phyloP scores from a whole-genome alignment of 495 filamentous ascomycete genomes.

The Podospora australis region DNA sequence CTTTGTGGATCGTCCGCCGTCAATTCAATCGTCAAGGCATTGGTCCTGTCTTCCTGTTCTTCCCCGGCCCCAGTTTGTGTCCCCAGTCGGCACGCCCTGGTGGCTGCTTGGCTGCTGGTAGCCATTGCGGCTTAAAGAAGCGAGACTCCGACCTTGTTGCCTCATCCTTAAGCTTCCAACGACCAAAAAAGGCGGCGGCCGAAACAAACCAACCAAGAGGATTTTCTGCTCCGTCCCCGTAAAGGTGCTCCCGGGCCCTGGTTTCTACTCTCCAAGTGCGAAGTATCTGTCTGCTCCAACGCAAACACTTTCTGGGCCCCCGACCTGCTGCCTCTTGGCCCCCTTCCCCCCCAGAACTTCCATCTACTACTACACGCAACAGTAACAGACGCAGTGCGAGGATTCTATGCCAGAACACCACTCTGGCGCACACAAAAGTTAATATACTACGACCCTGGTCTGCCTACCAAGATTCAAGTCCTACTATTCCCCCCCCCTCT shows the following conservation, averaged over 20 bases:
- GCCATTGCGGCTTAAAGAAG: slow-evolving; percentile 9
- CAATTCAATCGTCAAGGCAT: neutral
- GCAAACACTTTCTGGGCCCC: too few species aligned
- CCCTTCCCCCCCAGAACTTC: too few species aligned
- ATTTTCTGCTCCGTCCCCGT: neutral
- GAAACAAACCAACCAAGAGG: too few species aligned
- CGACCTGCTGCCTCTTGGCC: too few species aligned
- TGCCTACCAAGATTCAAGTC: neutral
- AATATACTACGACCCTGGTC: neutral
- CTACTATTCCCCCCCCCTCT: slow-evolving; percentile 1
- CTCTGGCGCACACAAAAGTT: neutral
- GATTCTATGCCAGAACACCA: too few species aligned
- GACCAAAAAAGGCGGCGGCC: too few species aligned
- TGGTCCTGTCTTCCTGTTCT: neutral
- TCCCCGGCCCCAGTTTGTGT: neutral
- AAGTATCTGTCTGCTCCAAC: too few species aligned
- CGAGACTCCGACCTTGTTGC: slow-evolving; percentile 6
- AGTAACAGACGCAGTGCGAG: neutral
- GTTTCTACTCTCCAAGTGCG: too few species aligned
- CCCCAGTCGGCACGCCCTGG: slow-evolving; percentile 4
- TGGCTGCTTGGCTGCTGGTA: too few species aligned
- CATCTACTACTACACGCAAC: too few species aligned
- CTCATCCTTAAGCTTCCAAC: slow-evolving; percentile 9
- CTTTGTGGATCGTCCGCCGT: neutral
- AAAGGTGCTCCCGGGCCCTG: too few species aligned